phyloP scores from a whole-genome alignment of 345 rosid genomes.

The Iberis pinnata region DNA sequence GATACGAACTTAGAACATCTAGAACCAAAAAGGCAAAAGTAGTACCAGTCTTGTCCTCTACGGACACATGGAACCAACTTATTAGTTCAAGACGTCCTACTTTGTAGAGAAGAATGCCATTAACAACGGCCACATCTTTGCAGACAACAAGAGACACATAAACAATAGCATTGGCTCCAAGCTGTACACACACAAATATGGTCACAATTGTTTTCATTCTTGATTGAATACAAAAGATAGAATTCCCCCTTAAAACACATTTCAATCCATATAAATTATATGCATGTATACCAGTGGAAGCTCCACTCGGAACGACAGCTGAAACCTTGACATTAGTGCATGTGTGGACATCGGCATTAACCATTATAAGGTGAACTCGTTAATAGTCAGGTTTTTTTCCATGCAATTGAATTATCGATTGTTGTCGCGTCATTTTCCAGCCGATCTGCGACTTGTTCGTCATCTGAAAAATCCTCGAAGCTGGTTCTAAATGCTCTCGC shows the following conservation, averaged over 20 bases:
- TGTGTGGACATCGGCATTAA: slow-evolving; percentile 58
- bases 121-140: slow-evolving; percentile 79
- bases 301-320: slow-evolving; percentile 97
- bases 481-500: no score
- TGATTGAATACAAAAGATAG: background rate
- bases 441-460: no score
- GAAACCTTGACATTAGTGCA: slow-evolving; percentile 50
- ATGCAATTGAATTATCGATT: no score
- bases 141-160: slow-evolving; percentile 95
- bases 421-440: no score
- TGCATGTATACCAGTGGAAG: slow-evolving; percentile 97
- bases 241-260: background rate
- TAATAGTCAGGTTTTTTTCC: no score
- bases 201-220: background rate
- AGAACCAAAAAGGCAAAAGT: background rate
- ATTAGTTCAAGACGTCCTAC: slow-evolving; percentile 26
- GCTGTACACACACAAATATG: slow-evolving; percentile 37
- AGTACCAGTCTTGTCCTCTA: background rate
- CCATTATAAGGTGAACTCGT: no score
- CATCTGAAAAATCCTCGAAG: no score
- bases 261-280: no score
- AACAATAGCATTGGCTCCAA: slow-evolving; percentile 96
- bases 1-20: background rate
- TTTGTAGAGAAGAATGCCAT: slow-evolving; percentile 76
- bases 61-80: background rate